Conservation (phyloP, 192 early-diverging fungal species). For the Dispira simplex region DNA sequence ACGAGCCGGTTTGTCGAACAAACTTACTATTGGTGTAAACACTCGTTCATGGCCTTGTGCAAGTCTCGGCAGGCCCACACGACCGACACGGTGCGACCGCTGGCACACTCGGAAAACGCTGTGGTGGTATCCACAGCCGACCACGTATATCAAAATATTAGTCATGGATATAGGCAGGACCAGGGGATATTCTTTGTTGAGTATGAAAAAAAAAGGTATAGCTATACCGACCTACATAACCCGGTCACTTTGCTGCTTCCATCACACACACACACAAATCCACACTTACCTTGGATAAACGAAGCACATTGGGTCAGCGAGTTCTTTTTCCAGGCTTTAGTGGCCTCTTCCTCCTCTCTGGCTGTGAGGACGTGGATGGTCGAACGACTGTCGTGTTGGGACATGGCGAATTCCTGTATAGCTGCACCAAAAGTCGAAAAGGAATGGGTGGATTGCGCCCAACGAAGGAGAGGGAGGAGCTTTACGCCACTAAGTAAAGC, state of each 20-base stretch:
- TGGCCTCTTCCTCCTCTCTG: conserved; percentile 2
- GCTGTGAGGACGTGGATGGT: background rate
- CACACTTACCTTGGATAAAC: background rate
- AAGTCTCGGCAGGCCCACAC: conserved; percentile 10
- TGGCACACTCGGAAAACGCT: conserved; percentile 9
- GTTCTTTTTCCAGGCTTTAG: conserved; percentile 6
- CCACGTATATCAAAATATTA: background rate
- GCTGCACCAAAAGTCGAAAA: background rate
- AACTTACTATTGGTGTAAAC: conserved; percentile 9
- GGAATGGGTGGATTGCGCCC: background rate
- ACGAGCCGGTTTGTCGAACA: too few species aligned
- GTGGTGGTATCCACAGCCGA: background rate
- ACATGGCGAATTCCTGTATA: background rate
- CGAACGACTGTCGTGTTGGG: background rate
- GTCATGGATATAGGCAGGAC: background rate
- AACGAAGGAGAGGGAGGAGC: background rate
- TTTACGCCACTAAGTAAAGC: too few species aligned
- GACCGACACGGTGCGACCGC: background rate
- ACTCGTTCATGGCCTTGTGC: conserved; percentile 11
- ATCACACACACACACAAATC: background rate
- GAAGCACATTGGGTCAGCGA: conserved; percentile 1
- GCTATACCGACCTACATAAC: too few species aligned
- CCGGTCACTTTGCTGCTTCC: background rate
- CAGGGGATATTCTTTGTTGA: too few species aligned
- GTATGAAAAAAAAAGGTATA: too few species aligned